Conservation (phyloP, 768 basidiomycete species). For the Tricholoma saponaceum region DNA sequence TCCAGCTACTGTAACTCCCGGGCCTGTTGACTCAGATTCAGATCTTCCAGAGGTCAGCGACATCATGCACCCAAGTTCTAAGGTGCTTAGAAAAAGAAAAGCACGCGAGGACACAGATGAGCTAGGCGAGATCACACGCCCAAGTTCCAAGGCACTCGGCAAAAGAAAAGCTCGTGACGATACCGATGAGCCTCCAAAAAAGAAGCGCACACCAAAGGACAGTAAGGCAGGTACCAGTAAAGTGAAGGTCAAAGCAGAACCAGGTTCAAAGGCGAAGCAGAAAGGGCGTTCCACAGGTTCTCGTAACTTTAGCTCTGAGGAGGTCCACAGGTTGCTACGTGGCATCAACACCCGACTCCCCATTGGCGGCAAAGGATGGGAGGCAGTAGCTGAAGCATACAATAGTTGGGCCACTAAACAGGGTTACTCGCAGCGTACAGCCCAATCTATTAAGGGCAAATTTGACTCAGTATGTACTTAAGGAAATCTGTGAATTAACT, state of each 20-base stretch:
- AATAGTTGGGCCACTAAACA: background rate
- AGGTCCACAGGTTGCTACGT: conserved; percentile 1
- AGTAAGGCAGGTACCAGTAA: background rate
- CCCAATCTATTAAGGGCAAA: conserved; percentile 2
- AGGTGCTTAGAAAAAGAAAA: background rate
- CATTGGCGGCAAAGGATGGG: conserved; percentile 5
- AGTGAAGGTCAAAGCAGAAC: conserved; percentile 5
- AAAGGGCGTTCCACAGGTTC: conserved; percentile 2
- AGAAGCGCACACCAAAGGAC: background rate
- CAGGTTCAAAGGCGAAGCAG: conserved; percentile 1
- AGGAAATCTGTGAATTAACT: too few species aligned
- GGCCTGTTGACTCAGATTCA: background rate
- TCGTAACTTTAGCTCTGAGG: conserved; percentile 1
- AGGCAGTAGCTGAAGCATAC: conserved; percentile 1
- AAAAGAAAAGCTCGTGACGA: background rate
- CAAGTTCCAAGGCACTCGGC: background rate
- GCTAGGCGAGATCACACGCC: background rate
- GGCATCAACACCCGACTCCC: background rate
- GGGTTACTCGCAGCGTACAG: background rate
- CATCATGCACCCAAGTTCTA: background rate
- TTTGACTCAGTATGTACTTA: conserved; percentile 5
- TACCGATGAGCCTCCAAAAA: background rate
- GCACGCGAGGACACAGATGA: background rate
- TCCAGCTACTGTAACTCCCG: background rate
- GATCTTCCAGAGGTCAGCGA: background rate